phyloP scores from a whole-genome alignment of 2,329 filamentous ascomycete genomes.

The Aureobasidium sp. region DNA sequence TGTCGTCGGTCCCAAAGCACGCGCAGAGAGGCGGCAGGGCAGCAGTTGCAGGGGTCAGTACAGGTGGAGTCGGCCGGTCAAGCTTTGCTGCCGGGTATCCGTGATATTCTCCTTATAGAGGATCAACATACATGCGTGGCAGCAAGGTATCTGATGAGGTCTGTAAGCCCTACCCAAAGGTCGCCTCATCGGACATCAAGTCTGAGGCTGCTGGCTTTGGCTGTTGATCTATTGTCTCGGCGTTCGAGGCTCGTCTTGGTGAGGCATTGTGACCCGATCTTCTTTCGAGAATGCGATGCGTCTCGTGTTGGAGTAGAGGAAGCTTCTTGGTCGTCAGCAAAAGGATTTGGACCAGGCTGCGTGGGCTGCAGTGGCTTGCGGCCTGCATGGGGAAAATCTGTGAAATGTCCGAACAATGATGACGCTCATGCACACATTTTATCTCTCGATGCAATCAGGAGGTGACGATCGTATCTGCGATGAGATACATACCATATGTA shows the following conservation, averaged over 20 bases:
- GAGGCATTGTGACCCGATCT: neutral
- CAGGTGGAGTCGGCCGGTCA: neutral
- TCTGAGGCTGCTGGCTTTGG: neutral
- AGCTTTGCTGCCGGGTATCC: constrained; percentile 2
- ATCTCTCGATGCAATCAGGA: neutral
- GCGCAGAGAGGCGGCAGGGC: constrained; percentile 1
- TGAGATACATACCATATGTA: neutral
- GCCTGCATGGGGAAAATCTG: constrained; percentile 3
- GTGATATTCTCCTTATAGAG: neutral
- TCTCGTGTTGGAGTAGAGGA: neutral
- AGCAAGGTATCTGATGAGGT: neutral
- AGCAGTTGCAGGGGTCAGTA: neutral
- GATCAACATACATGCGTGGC: neutral
- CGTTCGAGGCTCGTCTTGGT: neutral
- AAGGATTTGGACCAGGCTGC: neutral
- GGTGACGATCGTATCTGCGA: neutral
- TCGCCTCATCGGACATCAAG: neutral
- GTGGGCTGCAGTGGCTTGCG: constrained; percentile 3
- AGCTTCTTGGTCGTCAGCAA: neutral
- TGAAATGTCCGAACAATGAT: constrained; percentile 6
- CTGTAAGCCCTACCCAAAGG: neutral
- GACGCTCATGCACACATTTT: constrained; percentile 1
- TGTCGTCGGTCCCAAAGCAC: neutral
- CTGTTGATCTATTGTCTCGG: neutral
- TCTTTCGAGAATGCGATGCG: neutral